Evolutionary conservation across 768 basidiomycete genomes (phyloP).

Genomic region (Suillus spraguei): DNA sequence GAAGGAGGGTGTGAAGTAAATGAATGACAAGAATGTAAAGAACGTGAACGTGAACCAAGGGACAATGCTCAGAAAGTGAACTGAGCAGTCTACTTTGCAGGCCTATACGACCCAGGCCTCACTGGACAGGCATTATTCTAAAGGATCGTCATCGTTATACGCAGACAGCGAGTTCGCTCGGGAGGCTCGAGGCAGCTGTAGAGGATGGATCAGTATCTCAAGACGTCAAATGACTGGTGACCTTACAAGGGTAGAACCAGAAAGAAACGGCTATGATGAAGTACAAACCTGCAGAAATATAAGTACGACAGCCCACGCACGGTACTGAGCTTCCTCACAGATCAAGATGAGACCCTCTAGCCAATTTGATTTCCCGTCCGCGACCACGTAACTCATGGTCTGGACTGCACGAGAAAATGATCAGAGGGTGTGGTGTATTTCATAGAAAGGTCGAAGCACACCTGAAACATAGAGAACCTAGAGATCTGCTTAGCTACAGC

Average conservation of each 20-base stretch:
- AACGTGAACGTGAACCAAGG: neutral
- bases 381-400: conserved; percentile 80
- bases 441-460: conserved; percentile 34
- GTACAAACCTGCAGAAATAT: conserved; percentile 56
- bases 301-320: conserved; percentile 6
- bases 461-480: conserved; percentile 42
- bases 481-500: conserved; percentile 14
- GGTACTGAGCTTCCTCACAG: conserved; percentile 43
- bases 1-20: neutral
- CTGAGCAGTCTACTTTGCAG: neutral
- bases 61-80: neutral
- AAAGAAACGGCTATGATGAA: conserved; percentile 70
- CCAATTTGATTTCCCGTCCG: conserved; percentile 86
- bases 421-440: conserved; percentile 7
- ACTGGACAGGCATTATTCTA: neutral
- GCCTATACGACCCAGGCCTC: neutral
- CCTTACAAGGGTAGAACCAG: conserved; percentile 56
- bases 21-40: neutral
- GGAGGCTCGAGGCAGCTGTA: conserved; percentile 15
- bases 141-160: neutral
- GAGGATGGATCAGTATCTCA: neutral
- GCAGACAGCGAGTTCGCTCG: conserved; percentile 24
- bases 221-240: neutral
- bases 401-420: conserved; percentile 51
- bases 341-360: conserved; percentile 77